Percentiles rank a stretch among this genome's conserved stretches.
phyloP scores from a whole-genome alignment of 176 grass and related monocot genomes.

The Pharus latifolius region DNA sequence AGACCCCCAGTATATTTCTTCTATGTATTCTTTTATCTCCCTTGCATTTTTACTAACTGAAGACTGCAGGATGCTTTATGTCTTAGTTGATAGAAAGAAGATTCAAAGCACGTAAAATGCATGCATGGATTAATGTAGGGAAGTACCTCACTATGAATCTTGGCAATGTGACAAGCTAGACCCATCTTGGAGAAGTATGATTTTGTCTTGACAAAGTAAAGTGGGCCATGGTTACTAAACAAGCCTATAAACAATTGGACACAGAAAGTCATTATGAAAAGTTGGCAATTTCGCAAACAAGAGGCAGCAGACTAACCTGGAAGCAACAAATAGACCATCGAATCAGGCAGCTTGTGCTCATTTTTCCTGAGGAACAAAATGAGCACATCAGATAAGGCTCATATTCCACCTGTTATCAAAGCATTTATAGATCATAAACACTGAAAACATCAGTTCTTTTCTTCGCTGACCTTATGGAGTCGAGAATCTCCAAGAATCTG shows the following conservation, averaged over 20 bases:
- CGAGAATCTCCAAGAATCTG: slow-evolving; percentile 62
- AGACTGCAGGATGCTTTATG: slow-evolving; percentile 30
- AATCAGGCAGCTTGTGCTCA: slow-evolving; percentile 79
- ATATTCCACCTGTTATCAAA: background rate
- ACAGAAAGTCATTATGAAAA: slow-evolving; percentile 2
- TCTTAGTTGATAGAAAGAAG: background rate
- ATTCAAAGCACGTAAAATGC: background rate
- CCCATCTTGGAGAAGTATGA: slow-evolving; percentile 88
- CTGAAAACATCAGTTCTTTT: background rate
- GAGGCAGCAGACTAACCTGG: slow-evolving; percentile 38
- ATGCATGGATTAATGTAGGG: background rate
- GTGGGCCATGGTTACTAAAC: slow-evolving; percentile 87
- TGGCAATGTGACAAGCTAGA: slow-evolving; percentile 81
- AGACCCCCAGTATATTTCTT: slow-evolving; percentile 87
- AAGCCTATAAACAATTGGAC: slow-evolving; percentile 43
- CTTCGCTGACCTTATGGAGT: slow-evolving; percentile 56
- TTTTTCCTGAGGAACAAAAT: slow-evolving; percentile 49
- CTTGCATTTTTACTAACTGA: slow-evolving; percentile 71
- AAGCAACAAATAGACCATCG: slow-evolving; percentile 83
- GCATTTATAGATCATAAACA: background rate
- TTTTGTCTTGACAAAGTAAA: slow-evolving; percentile 96
- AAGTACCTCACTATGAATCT: slow-evolving; percentile 92
- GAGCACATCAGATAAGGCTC: background rate
- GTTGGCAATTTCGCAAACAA: background rate
- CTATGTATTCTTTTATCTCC: slow-evolving; percentile 89